Evolutionary conservation across 176 grass and related monocot genomes (phyloP).

Genomic region (Alloteropsis semialata): DNA sequence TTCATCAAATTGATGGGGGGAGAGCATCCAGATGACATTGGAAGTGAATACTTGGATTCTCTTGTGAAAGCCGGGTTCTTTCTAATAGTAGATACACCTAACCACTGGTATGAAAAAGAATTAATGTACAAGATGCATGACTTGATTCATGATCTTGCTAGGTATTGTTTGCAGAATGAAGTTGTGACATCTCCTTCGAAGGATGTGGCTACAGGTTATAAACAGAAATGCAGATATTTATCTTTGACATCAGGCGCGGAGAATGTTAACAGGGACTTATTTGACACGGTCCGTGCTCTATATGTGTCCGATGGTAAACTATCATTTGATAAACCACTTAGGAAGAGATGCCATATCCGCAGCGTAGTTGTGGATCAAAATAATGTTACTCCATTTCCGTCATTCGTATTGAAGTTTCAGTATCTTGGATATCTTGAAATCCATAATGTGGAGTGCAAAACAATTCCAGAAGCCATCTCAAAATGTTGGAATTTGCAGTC

Average conservation of each 20-base stretch:
- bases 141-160: not conserved
- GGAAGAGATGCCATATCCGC: not conserved
- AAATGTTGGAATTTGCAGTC: conserved; percentile 3
- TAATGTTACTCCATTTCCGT: not conserved
- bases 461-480: not conserved
- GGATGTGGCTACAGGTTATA: fast-evolving
- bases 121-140: not conserved
- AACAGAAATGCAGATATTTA: not conserved
- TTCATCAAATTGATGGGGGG: not conserved
- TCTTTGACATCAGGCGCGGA: not conserved
- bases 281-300: not conserved
- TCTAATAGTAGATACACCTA: not conserved
- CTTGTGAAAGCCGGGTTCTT: not conserved
- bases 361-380: not conserved
- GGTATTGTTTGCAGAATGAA: not conserved
- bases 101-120: fast-evolving
- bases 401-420: not conserved
- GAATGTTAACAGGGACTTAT: not conserved
- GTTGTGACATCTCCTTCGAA: not conserved
- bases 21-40: not conserved
- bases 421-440: conserved; percentile 20
- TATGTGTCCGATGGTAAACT: not conserved
- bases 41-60: not conserved
- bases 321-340: not conserved
- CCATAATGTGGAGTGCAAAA: not conserved